Percentiles rank a stretch among this genome's conserved stretches.
These are phyloP conservation scores for Corrigiola litoralis DNA, from an alignment of 179 eudicot genomes.

Conservation along the genomic window DNA sequence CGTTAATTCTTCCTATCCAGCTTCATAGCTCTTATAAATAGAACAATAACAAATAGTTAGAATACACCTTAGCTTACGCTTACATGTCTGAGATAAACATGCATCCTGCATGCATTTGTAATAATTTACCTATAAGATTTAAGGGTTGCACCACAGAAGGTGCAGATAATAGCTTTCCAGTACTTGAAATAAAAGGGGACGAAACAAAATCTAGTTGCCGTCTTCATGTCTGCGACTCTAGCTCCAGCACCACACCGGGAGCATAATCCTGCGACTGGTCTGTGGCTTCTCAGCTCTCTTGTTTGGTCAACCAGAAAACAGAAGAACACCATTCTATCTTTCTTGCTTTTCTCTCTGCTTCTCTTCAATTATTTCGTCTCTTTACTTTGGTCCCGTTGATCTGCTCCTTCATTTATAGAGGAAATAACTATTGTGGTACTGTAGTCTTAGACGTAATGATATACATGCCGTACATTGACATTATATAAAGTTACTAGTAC, in stretches of 20 bases:
- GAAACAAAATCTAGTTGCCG: constrained; percentile 54
- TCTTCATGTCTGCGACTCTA: constrained; percentile 69
- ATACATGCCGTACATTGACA: too few relatives aligned
- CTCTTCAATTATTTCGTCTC: too few relatives aligned
- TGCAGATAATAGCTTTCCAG: constrained; percentile 71
- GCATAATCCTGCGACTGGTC: constrained; percentile 64
- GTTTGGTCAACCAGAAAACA: constrained; percentile 65
- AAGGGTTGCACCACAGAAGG: constrained; percentile 64
- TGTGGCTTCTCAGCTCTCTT: constrained; percentile 36
- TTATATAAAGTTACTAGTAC: too few relatives aligned
- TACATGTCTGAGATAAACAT: too few relatives aligned
- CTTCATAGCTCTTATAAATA: too few relatives aligned
- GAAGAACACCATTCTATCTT: constrained; percentile 47
- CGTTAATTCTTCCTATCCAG: too few relatives aligned
- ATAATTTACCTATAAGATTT: constrained; percentile 44
- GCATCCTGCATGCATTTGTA: too few relatives aligned
- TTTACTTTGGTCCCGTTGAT: too few relatives aligned
- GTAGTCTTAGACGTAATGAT: too few relatives aligned
- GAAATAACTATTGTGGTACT: too few relatives aligned
- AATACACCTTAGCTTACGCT: too few relatives aligned
- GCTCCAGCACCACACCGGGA: constrained; percentile 77
- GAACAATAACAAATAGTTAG: neutral
- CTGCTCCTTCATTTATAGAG: too few relatives aligned
- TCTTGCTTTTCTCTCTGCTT: neutral
- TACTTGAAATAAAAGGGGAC: constrained; percentile 66